Evolutionary conservation across 2,329 filamentous ascomycete species (phyloP).

Genomic region (Fusarium euwallaceae): DNA sequence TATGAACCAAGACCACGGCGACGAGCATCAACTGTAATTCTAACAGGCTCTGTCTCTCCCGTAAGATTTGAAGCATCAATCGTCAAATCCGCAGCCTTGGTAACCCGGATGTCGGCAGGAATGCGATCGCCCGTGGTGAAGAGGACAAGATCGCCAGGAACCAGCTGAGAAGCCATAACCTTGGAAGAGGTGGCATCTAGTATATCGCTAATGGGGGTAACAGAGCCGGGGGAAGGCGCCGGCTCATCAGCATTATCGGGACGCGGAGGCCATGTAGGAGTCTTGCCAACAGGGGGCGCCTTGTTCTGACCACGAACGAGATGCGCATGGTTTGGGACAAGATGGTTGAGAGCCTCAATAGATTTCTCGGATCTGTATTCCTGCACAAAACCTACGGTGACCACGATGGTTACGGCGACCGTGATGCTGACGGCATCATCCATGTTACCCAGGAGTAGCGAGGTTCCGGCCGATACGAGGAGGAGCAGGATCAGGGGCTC

Average conservation of each 20-base stretch:
- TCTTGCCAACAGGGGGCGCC: conserved; percentile 49
- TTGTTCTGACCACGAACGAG: conserved; percentile 77
- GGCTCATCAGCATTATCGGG: conserved; percentile 61
- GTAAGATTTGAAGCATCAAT: conserved; percentile 98
- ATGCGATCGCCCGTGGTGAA: conserved; percentile 98
- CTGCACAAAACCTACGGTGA: conserved; percentile 95
- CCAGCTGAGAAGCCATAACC: conserved; percentile 87
- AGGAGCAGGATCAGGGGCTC: conserved; percentile 95
- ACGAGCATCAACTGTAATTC: conserved; percentile 76
- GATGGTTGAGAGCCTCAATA: conserved; percentile 90
- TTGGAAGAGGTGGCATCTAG: conserved; percentile 83
- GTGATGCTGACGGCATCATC: conserved; percentile 97
- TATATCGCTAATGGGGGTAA: conserved; percentile 71
- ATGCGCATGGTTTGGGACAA: conserved; percentile 96
- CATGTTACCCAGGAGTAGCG: conserved; percentile 90
- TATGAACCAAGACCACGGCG: conserved; percentile 47
- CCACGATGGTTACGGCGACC: conserved; percentile 95
- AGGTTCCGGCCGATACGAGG: conserved; percentile 87
- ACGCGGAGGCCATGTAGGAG: conserved; percentile 63
- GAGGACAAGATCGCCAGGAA: conserved; percentile 91
- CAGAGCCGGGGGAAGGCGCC: conserved; percentile 58
- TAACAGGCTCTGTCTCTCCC: conserved; percentile 94
- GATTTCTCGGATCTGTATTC: conserved; percentile 99
- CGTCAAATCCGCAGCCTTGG: conserved; percentile 86
- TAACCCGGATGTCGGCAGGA: conserved; percentile 95